These are phyloP conservation scores for Gleditsia sinensis DNA, from an alignment of 306 rosid genomes.

Conservation along the genomic window DNA sequence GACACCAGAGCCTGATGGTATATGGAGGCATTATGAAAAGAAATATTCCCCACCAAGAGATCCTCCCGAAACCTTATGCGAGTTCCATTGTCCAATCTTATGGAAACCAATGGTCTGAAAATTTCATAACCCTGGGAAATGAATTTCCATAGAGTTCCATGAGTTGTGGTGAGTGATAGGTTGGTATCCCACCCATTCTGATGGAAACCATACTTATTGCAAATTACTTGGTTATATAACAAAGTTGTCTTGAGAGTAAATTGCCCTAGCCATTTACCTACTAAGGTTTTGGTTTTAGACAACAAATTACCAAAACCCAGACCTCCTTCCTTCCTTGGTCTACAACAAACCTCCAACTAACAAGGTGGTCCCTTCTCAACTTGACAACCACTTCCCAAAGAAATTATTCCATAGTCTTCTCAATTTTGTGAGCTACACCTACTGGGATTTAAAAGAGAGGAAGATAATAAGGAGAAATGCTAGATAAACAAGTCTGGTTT, in stretches of 20 bases:
- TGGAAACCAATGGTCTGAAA: neutral
- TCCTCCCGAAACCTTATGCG: neutral
- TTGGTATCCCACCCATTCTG: neutral
- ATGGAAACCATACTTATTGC: neutral
- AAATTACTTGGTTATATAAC: neutral
- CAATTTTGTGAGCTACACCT: neutral
- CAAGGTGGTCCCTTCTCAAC: neutral
- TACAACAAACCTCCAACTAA: neutral
- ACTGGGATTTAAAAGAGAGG: neutral
- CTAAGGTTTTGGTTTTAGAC: too few species aligned
- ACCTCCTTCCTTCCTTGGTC: too few species aligned
- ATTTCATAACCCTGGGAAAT: neutral
- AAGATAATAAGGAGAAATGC: neutral
- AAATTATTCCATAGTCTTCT: neutral
- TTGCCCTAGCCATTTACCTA: neutral
- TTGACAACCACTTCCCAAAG: neutral
- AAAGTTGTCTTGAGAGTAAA: neutral
- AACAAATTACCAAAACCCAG: too few species aligned
- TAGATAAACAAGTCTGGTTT: neutral
- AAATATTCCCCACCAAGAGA: neutral
- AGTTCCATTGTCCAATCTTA: neutral
- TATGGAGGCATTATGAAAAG: neutral
- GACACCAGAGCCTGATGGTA: neutral
- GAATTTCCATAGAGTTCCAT: neutral
- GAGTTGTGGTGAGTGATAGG: neutral